These are phyloP conservation scores for Dendrobium chrysotoxum DNA, from an alignment of 106 monocot genomes.

Conservation along the genomic window DNA sequence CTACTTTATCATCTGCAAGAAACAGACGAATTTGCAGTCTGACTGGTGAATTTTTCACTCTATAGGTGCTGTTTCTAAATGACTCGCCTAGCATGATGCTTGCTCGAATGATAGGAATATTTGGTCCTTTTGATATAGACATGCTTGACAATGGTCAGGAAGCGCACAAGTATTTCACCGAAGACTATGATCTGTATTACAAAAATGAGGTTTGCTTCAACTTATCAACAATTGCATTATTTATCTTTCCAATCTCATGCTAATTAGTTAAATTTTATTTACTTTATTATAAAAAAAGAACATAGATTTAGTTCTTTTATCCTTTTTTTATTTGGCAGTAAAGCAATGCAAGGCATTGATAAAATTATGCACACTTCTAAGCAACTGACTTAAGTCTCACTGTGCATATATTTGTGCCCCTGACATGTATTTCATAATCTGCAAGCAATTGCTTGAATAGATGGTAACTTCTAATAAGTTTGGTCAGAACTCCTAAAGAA, in stretches of 20 bases:
- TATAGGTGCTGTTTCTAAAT: constrained; percentile 86
- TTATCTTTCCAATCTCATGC: constrained; percentile 1
- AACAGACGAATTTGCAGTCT: not conserved
- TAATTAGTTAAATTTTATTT: not conserved
- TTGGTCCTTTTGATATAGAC: constrained; percentile 79
- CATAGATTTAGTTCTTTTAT: not conserved
- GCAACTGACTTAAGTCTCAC: no score
- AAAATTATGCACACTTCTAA: no score
- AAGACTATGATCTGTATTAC: constrained; percentile 53
- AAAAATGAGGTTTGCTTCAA: constrained; percentile 60
- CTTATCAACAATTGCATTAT: not conserved
- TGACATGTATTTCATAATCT: no score
- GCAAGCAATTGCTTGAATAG: no score
- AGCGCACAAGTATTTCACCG: constrained; percentile 74
- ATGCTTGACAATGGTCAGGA: constrained; percentile 68
- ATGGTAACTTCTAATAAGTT: no score
- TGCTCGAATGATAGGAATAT: constrained; percentile 76
- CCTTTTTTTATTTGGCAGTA: not conserved
- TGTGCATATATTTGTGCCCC: no score
- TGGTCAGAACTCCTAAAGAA: no score
- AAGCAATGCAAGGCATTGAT: no score
- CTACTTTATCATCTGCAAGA: not conserved
- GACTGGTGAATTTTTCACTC: not conserved
- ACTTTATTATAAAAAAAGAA: no score
- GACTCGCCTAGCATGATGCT: constrained; percentile 60